Percentiles rank a stretch among this genome's conserved stretches.
Conservation (phyloP, 805 yeast genomes). For the Wickerhamomyces hampshirensis region DNA sequence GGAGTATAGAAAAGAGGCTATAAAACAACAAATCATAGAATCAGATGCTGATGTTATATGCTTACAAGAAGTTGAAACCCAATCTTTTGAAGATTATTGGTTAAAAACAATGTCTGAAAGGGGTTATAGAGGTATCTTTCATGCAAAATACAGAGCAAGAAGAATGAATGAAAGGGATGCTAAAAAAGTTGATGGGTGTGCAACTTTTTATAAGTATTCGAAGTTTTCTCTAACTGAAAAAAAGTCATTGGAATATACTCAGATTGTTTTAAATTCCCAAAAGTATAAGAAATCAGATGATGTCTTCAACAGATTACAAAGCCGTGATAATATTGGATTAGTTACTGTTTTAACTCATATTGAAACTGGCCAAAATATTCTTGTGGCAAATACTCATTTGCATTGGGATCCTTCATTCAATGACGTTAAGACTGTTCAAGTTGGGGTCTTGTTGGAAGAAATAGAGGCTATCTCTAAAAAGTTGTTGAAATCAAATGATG, state of each 20-base stretch:
- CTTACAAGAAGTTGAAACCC: conserved; percentile 92
- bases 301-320: conserved; percentile 92
- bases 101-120: conserved; percentile 60
- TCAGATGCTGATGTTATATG: conserved; percentile 76
- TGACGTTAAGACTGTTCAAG: conserved; percentile 95
- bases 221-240: conserved; percentile 70
- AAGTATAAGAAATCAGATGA: conserved; percentile 91
- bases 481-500: conserved; percentile 29
- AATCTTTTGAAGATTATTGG: conserved; percentile 85
- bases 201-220: conserved; percentile 72
- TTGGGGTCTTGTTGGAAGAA: conserved; percentile 86
- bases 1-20: conserved; percentile 78
- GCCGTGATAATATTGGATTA: conserved; percentile 89
- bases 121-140: conserved; percentile 80
- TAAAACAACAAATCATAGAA: conserved; percentile 66
- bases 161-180: conserved; percentile 80
- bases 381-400: conserved; percentile 86
- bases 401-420: conserved; percentile 98
- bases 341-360: conserved; percentile 69
- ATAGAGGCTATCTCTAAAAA: conserved; percentile 57
- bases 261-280: conserved; percentile 73
- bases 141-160: conserved; percentile 86
- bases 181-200: conserved; percentile 96
- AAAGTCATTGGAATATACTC: conserved; percentile 76
- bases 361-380: conserved; percentile 63